Evolutionary conservation across 1,284 basidiomycete genomes (phyloP).

Genomic region (Cystobasidium slooffiae): DNA sequence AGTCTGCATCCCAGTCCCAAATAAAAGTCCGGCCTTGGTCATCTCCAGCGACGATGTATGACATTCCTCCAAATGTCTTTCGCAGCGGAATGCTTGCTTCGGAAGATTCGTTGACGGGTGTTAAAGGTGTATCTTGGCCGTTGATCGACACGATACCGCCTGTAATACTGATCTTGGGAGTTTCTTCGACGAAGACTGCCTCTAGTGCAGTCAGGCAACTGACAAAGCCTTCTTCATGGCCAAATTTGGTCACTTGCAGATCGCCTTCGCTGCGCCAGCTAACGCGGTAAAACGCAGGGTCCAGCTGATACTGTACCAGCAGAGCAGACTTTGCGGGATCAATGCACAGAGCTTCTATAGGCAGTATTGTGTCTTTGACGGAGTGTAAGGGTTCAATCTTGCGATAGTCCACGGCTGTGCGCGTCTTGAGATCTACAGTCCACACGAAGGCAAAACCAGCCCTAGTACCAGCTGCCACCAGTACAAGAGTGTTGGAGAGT

Average conservation of each 20-base stretch:
- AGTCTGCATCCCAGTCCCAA: constrained; percentile 47
- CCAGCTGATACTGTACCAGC: constrained; percentile 25
- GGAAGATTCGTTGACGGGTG: background rate
- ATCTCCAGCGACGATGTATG: constrained; percentile 49
- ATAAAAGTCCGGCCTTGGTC: constrained; percentile 44
- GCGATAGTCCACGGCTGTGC: background rate
- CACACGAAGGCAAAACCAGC: constrained; percentile 46
- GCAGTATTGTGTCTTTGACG: background rate
- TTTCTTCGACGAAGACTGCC: constrained; percentile 24
- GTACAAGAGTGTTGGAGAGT: constrained; percentile 9
- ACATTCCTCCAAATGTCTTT: constrained; percentile 46
- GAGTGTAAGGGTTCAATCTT: constrained; percentile 9
- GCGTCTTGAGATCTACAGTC: constrained; percentile 42
- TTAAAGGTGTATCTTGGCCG: constrained; percentile 24
- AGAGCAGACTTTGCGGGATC: constrained; percentile 15
- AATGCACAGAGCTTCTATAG: constrained; percentile 14
- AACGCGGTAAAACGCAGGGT: constrained; percentile 34
- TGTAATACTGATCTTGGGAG: background rate
- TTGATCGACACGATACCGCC: constrained; percentile 12
- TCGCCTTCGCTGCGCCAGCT: background rate
- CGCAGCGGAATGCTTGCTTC: background rate
- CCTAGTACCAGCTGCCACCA: constrained; percentile 47
- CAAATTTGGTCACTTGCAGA: background rate
- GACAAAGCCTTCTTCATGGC: constrained; percentile 28
- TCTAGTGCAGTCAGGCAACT: constrained; percentile 18